These are phyloP conservation scores for Triticum monococcum DNA, from an alignment of 176 grass and related monocot species.

Conservation along the genomic window DNA sequence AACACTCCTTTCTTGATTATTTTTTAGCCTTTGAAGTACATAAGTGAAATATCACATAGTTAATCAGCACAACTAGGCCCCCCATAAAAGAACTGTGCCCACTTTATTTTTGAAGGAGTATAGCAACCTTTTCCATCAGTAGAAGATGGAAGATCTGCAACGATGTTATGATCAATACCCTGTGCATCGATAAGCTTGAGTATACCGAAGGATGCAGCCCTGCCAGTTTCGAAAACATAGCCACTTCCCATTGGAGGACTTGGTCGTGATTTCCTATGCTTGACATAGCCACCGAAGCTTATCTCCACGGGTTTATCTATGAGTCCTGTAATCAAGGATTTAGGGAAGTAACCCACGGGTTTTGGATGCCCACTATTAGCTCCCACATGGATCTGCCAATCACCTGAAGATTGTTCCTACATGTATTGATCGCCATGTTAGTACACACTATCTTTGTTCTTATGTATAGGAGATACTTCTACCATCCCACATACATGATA, in stretches of 20 bases:
- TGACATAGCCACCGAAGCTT: background rate
- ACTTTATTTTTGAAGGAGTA: background rate
- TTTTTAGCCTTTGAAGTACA: background rate
- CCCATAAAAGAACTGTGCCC: background rate
- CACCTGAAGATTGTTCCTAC: background rate
- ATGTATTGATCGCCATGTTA: background rate
- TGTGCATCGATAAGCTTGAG: background rate
- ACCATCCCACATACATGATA: background rate
- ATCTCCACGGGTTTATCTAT: background rate
- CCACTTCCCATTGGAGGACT: constrained; percentile 5
- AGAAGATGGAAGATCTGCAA: background rate
- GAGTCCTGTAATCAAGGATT: background rate
- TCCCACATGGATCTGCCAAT: constrained; percentile 2
- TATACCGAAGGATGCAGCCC: background rate
- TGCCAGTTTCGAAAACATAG: background rate
- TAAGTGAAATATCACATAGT: background rate
- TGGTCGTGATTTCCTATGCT: background rate
- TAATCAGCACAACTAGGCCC: background rate
- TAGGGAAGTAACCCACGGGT: background rate
- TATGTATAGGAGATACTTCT: background rate
- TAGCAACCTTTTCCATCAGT: background rate
- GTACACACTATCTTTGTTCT: background rate
- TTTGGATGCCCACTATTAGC: background rate
- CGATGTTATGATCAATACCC: background rate
- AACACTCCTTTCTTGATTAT: background rate